Evolutionary conservation across 257 asterid genomes (phyloP).

Genomic region (Solanum pinnatisectum): DNA sequence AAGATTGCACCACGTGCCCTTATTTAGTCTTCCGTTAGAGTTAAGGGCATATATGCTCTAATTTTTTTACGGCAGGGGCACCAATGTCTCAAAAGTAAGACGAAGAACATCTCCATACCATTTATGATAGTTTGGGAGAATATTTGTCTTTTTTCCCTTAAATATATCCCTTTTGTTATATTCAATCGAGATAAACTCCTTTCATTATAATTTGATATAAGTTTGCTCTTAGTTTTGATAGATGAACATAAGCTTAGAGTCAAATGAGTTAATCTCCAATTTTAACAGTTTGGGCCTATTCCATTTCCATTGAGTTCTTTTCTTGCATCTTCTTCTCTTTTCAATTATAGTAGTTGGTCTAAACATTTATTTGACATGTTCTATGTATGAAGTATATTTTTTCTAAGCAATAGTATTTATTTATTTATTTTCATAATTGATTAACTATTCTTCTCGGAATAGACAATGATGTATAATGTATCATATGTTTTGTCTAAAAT

Average conservation of each 20-base stretch:
- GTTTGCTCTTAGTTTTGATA: not conserved
- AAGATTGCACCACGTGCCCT: too few species aligned
- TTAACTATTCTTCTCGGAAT: not conserved
- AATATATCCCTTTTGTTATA: too few species aligned
- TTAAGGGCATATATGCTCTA: too few species aligned
- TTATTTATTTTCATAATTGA: not conserved
- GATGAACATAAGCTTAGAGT: too few species aligned
- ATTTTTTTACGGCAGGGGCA: too few species aligned
- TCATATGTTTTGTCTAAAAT: not conserved
- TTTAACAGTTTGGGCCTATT: not conserved
- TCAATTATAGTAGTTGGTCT: not conserved
- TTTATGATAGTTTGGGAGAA: too few species aligned
- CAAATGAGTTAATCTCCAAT: not conserved
- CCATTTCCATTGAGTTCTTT: not conserved
- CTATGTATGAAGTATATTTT: not conserved
- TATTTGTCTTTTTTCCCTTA: too few species aligned
- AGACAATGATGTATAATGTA: not conserved
- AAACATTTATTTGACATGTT: not conserved
- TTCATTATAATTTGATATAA: not conserved
- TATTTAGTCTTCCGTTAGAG: too few species aligned
- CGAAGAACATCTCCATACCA: too few species aligned
- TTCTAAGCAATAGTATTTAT: not conserved
- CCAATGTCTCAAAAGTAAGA: too few species aligned
- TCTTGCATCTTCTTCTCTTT: not conserved
- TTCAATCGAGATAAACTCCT: not conserved